These are phyloP conservation scores for Rehmannia glutinosa DNA, from an alignment of 257 asterid species.

Conservation along the genomic window DNA sequence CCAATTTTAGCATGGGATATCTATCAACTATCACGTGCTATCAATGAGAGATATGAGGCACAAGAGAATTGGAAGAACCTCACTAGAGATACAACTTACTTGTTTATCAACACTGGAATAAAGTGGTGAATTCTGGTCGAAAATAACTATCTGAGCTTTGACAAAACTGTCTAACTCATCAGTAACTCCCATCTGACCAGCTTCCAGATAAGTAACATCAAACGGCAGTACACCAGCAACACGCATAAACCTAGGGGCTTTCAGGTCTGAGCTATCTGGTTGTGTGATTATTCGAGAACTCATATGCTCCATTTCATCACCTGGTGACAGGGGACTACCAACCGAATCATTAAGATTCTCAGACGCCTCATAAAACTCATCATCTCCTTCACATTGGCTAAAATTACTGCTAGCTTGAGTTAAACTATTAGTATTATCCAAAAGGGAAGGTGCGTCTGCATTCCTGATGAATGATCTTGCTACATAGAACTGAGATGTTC, in stretches of 20 bases:
- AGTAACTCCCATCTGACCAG: slow-evolving; percentile 40
- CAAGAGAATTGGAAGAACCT: slow-evolving; percentile 4
- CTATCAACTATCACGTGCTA: not conserved
- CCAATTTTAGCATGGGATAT: not conserved
- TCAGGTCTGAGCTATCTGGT: slow-evolving; percentile 33
- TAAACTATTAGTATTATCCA: slow-evolving; percentile 31
- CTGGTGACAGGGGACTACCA: slow-evolving; percentile 51
- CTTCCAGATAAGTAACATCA: slow-evolving; percentile 40
- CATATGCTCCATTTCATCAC: slow-evolving; percentile 22
- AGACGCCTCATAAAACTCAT: slow-evolving; percentile 83
- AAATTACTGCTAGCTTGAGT: slow-evolving; percentile 30
- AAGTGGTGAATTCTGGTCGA: slow-evolving; percentile 71
- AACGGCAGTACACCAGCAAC: slow-evolving; percentile 69
- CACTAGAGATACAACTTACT: slow-evolving; percentile 35
- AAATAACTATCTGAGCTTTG: slow-evolving; percentile 77
- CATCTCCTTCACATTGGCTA: slow-evolving; percentile 73
- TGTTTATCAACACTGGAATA: slow-evolving; percentile 65
- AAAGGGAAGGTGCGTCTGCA: slow-evolving; percentile 48
- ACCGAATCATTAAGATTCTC: slow-evolving; percentile 68
- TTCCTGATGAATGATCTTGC: slow-evolving; percentile 84
- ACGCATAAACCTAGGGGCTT: slow-evolving; percentile 70
- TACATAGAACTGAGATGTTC: slow-evolving; percentile 48
- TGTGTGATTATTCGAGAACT: slow-evolving; percentile 20
- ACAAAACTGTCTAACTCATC: slow-evolving; percentile 80
- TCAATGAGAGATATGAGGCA: not conserved